Percentiles rank a stretch among this genome's conserved stretches.
Conservation (phyloP, 805 yeast species). For the Kazachstania psychrophila region DNA sequence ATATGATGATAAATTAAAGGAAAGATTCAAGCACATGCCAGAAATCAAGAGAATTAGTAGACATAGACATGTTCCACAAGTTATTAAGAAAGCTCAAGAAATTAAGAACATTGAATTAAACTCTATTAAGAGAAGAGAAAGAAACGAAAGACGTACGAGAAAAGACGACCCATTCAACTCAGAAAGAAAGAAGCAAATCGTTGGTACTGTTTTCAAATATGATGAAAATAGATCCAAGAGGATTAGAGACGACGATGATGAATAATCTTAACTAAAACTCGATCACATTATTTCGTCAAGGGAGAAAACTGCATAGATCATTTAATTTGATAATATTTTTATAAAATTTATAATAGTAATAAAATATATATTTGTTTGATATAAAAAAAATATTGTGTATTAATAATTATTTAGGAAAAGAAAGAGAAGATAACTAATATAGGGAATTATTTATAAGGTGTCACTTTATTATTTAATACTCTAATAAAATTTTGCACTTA, state of each 20-base stretch:
- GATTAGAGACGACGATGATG: conserved; percentile 5
- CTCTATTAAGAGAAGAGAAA: conserved; percentile 71
- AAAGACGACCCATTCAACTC: conserved; percentile 50
- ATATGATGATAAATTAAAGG: conserved; percentile 85
- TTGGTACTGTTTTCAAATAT: conserved; percentile 66
- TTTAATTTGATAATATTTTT: too few relatives aligned
- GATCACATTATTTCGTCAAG: too few relatives aligned
- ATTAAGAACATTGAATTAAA: conserved; percentile 68
- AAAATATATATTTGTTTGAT: too few relatives aligned
- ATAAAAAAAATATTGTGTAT: too few relatives aligned
- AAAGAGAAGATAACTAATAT: too few relatives aligned
- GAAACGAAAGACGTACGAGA: conserved; percentile 71
- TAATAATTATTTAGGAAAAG: too few relatives aligned
- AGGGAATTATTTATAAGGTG: too few relatives aligned
- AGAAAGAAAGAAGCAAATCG: conserved; percentile 81
- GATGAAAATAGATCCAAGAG: conserved; percentile 22
- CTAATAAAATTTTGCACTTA: too few relatives aligned
- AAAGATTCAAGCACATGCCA: conserved; percentile 91
- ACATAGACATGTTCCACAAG: conserved; percentile 86
- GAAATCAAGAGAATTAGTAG: conserved; percentile 82
- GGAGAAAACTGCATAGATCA: too few relatives aligned
- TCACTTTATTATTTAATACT: too few relatives aligned
- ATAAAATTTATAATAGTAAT: too few relatives aligned
- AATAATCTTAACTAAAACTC: too few relatives aligned
- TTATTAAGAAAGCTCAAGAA: conserved; percentile 81